These are phyloP conservation scores for Trichomonas vaginalis DNA, from an alignment of 208 protist species.

Conservation along the genomic window DNA sequence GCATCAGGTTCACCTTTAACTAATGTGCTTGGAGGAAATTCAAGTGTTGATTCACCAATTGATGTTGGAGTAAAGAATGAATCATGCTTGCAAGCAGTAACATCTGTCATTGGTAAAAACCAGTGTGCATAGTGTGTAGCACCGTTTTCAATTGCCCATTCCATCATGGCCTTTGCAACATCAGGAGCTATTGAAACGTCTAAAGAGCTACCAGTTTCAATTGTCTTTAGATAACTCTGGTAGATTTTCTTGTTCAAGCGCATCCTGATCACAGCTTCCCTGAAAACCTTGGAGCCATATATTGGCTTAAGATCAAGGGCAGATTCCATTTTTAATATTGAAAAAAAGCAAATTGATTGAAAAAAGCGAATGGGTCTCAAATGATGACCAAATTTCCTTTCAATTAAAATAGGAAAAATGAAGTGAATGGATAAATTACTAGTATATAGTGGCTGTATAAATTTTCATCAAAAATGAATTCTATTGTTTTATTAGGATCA, in stretches of 20 bases:
- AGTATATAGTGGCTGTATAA: no score
- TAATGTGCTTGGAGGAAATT: slow-evolving; percentile 34
- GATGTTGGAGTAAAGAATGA: background rate
- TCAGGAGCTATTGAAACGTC: slow-evolving; percentile 17
- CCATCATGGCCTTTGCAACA: slow-evolving; percentile 49
- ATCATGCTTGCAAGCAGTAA: slow-evolving; percentile 34
- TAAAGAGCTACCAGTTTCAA: background rate
- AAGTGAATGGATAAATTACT: no score
- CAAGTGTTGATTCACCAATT: slow-evolving; percentile 1
- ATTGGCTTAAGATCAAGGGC: background rate
- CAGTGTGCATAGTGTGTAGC: slow-evolving; percentile 55
- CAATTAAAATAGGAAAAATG: no score
- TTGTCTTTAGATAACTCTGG: background rate
- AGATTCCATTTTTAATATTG: background rate
- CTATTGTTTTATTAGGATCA: no score
- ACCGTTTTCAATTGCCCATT: slow-evolving; percentile 52
- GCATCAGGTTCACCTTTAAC: slow-evolving; percentile 58
- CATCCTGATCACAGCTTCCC: background rate
- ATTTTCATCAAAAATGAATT: no score
- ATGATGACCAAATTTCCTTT: background rate
- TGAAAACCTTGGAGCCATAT: background rate
- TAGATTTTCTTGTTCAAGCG: background rate
- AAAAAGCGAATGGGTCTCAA: no score
- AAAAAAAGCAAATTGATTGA: no score
- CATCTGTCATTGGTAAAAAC: slow-evolving; percentile 44